A percentile compares a stretch with the other conserved stretches of the same genome.
These are phyloP conservation scores for Neofusicoccum umdonicola DNA, from an alignment of 2,329 filamentous ascomycete genomes.

Conservation along the genomic window DNA sequence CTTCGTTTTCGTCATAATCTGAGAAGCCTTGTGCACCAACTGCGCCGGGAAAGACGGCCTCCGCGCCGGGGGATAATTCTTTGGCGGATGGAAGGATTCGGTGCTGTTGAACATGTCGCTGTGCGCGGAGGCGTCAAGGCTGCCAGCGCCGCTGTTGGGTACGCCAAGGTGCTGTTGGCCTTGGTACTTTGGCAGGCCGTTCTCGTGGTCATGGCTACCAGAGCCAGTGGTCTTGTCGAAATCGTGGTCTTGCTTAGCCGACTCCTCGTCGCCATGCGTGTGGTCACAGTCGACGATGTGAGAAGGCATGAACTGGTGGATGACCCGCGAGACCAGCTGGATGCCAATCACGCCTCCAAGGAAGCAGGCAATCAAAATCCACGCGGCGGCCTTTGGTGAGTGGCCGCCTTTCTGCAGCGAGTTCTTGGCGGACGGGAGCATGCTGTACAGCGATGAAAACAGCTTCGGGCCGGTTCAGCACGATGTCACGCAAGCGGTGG, in stretches of 20 bases:
- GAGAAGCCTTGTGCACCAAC: conserved; percentile 45
- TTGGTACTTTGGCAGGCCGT: conserved; percentile 18
- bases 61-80: conserved; percentile 2
- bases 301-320: conserved; percentile 73
- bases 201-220: conserved; percentile 27
- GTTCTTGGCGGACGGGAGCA: conserved; percentile 80
- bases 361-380: conserved; percentile 69
- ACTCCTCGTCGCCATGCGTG: conserved; percentile 56
- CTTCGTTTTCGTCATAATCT: conserved; percentile 51
- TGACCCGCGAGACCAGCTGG: conserved; percentile 66
- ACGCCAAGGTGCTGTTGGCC: conserved; percentile 21
- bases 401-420: conserved; percentile 72
- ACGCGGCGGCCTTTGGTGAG: conserved; percentile 64
- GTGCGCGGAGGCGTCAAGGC: conserved; percentile 11
- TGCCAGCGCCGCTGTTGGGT: conserved; percentile 5
- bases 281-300: conserved; percentile 81
- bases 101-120: conserved; percentile 10
- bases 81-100: conserved; percentile 4
- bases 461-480: conserved; percentile 54
- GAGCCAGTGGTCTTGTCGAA: conserved; percentile 10
- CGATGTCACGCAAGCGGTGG: conserved; percentile 20
- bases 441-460: conserved; percentile 88
- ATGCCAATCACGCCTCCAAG: conserved; percentile 72
- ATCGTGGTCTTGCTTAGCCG: conserved; percentile 27
- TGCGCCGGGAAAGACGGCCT: conserved; percentile 43